A percentile compares a stretch with the other conserved stretches of the same genome.
Evolutionary conservation across 1,284 basidiomycete genomes (phyloP).

Genomic region (Ceratobasidium sp.): DNA sequence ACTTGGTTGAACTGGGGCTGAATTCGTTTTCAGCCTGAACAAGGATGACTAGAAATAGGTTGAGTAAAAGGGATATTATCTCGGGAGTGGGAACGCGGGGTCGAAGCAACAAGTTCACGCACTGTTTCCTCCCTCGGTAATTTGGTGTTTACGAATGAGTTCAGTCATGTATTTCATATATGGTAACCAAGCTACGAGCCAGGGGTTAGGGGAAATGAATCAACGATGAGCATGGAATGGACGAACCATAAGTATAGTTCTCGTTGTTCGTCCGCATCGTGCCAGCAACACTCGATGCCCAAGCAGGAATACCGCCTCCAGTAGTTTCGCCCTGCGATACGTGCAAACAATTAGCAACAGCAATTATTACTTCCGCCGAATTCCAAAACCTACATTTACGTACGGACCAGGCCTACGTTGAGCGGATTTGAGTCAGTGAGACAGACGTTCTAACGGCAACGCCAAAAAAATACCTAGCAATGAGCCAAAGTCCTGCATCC

Average conservation of each 20-base stretch:
- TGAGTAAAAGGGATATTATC: too few relatives aligned
- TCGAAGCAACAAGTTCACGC: background rate
- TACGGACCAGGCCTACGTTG: constrained; percentile 48
- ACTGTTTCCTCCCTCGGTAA: constrained; percentile 45
- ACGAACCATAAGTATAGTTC: constrained; percentile 16
- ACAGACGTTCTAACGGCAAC: background rate
- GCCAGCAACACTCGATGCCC: constrained; percentile 48
- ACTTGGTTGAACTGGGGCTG: constrained; percentile 17
- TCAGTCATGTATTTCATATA: constrained; percentile 49
- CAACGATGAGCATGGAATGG: background rate
- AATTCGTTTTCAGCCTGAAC: constrained; percentile 21
- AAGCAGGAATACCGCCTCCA: constrained; percentile 50
- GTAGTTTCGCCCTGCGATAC: constrained; percentile 46
- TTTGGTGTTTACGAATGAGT: constrained; percentile 47
- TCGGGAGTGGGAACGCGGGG: too few relatives aligned
- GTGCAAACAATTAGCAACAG: too few relatives aligned
- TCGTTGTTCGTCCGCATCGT: constrained; percentile 48
- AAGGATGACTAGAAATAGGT: constrained; percentile 2
- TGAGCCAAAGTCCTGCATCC: constrained; percentile 16
- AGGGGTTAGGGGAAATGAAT: too few relatives aligned
- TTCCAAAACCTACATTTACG: constrained; percentile 46
- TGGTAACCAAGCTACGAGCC: constrained; percentile 47
- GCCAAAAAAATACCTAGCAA: constrained; percentile 8
- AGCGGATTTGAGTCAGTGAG: constrained; percentile 41
- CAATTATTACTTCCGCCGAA: too few relatives aligned